Percentiles rank a stretch among this genome's conserved stretches.
Conservation (phyloP, 192 early-diverging fungal genomes). For the Podila clonocystis region DNA sequence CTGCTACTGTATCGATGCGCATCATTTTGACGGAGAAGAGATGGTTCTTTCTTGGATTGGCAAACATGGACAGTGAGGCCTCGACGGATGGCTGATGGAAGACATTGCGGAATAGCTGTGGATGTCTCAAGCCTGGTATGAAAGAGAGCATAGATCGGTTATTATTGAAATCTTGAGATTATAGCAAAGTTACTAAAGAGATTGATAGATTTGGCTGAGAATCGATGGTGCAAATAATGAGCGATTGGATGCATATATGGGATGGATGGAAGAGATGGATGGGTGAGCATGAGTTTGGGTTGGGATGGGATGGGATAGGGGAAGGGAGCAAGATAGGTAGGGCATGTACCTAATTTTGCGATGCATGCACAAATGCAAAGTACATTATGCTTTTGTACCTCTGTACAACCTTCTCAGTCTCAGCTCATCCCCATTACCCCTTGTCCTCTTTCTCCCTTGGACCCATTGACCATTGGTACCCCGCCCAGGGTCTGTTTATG, state of each 20-base stretch:
- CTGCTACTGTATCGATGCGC: constrained; percentile 48
- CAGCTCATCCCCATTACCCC: too few species aligned
- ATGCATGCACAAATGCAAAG: too few species aligned
- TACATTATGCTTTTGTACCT: too few species aligned
- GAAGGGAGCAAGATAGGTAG: too few species aligned
- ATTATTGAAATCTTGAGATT: background rate
- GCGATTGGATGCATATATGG: background rate
- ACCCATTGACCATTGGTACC: too few species aligned
- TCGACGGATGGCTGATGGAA: constrained; percentile 43
- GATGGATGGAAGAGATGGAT: background rate
- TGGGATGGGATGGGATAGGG: background rate
- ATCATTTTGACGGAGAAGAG: constrained; percentile 48
- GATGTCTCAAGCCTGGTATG: constrained; percentile 26
- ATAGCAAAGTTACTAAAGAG: background rate
- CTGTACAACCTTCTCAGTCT: too few species aligned
- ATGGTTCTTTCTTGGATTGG: constrained; percentile 21
- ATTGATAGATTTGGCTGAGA: too few species aligned
- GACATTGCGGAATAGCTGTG: constrained; percentile 36
- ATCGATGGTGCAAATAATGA: background rate
- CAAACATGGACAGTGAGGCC: constrained; percentile 30
- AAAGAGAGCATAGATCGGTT: background rate
- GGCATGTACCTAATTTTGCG: background rate
- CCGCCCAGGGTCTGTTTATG: too few species aligned
- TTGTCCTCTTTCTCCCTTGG: too few species aligned
- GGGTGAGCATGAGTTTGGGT: background rate